Evolutionary conservation across 352 stramenopile genomes (phyloP).

Genomic region (Phytophthora nicotianae): DNA sequence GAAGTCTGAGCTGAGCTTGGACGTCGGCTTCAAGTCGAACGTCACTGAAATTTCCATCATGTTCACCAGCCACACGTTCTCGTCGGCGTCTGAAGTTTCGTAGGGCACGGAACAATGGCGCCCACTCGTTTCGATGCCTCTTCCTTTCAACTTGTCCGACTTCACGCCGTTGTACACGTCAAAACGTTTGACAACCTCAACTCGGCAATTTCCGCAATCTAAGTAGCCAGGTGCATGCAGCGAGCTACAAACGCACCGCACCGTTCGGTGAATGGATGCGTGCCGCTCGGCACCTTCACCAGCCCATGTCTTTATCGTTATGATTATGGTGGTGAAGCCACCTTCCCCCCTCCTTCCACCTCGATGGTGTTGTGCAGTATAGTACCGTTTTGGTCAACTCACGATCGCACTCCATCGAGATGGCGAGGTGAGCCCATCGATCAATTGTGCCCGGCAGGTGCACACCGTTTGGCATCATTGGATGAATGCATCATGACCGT

Average conservation of each 20-base stretch:
- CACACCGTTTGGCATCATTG: background rate
- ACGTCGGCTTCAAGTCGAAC: conserved; percentile 2
- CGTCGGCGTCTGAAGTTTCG: background rate
- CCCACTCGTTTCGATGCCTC: conserved; percentile 10
- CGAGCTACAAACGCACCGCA: conserved; percentile 4
- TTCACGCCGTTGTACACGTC: conserved; percentile 16
- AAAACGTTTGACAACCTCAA: conserved; percentile 25
- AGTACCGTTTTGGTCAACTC: conserved; percentile 10
- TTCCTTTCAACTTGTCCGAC: conserved; percentile 8
- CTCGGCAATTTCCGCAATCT: conserved; percentile 13
- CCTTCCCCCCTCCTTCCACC: background rate
- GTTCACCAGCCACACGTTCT: background rate
- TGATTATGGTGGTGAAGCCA: conserved; percentile 9
- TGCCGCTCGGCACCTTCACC: background rate
- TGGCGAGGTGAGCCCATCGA: conserved; percentile 18
- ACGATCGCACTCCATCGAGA: conserved; percentile 19
- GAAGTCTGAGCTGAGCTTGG: background rate
- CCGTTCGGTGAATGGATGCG: background rate
- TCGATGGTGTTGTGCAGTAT: background rate
- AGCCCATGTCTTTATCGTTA: background rate
- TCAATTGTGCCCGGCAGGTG: conserved; percentile 16
- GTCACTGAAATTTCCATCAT: too few species aligned
- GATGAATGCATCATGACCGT: background rate
- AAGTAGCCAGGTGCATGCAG: background rate
- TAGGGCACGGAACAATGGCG: background rate